Conservation (phyloP, 768 basidiomycete genomes). For the Agrocybe pediades region DNA sequence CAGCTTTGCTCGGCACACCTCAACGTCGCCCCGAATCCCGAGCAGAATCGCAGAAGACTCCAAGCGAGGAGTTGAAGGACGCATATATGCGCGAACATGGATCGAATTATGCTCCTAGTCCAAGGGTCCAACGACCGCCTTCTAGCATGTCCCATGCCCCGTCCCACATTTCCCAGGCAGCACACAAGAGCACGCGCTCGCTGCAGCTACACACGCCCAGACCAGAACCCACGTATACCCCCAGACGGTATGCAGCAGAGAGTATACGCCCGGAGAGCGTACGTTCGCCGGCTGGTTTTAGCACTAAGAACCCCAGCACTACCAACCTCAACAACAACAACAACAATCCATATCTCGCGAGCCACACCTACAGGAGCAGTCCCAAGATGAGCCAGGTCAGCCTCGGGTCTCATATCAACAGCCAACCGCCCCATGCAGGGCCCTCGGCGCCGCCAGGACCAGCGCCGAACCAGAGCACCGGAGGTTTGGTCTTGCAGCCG, state of each 20-base stretch:
- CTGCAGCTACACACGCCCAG: background rate
- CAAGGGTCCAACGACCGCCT: constrained; percentile 2
- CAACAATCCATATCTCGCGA: too few relatives aligned
- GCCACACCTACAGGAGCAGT: too few relatives aligned
- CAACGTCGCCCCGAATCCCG: constrained; percentile 9
- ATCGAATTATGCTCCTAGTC: background rate
- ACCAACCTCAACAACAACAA: constrained; percentile 3
- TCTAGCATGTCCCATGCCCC: constrained; percentile 1
- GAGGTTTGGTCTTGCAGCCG: constrained; percentile 15
- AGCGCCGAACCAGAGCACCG: background rate
- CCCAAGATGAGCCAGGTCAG: constrained; percentile 15
- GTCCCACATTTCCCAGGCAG: background rate
- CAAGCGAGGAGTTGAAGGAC: constrained; percentile 12
- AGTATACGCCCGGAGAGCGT: constrained; percentile 15
- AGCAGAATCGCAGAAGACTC: constrained; percentile 10
- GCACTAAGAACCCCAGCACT: constrained; percentile 8
- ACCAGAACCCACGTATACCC: background rate
- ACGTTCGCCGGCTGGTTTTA: constrained; percentile 9
- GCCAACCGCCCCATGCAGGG: too few relatives aligned
- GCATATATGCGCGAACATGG: constrained; percentile 6
- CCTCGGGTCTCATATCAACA: constrained; percentile 12
- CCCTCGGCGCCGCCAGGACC: too few relatives aligned
- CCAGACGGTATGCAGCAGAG: background rate
- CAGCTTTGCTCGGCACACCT: background rate
- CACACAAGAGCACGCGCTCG: background rate